These are phyloP conservation scores for Rhodamnia argentea DNA, from an alignment of 345 rosid species.

Conservation along the genomic window DNA sequence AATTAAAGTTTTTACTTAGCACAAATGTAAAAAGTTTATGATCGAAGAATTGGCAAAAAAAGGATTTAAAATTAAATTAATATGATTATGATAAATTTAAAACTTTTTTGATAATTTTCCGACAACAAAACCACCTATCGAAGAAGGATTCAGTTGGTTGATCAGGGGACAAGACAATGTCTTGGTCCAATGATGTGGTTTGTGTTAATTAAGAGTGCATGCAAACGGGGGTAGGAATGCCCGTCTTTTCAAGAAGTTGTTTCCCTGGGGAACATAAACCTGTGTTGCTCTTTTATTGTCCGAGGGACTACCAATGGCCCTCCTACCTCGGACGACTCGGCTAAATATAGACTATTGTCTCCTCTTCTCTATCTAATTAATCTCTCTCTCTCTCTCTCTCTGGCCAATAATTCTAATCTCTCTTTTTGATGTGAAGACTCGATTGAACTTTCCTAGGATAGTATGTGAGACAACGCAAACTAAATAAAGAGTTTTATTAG, in stretches of 20 bases:
- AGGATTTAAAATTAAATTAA: no score
- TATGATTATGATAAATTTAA: no score
- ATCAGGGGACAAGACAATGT: slow-evolving; percentile 1
- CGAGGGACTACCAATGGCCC: not conserved
- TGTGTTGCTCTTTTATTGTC: not conserved
- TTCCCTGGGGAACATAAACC: slow-evolving; percentile 7
- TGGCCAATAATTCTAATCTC: not conserved
- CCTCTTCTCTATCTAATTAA: not conserved
- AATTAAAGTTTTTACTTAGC: no score
- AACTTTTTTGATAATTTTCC: no score
- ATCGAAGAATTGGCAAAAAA: no score
- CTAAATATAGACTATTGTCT: not conserved
- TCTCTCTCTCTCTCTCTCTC: not conserved
- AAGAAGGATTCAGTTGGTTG: not conserved
- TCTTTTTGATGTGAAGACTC: not conserved
- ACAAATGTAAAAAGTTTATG: no score
- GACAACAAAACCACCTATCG: not conserved
- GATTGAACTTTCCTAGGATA: not conserved
- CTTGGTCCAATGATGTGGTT: slow-evolving; percentile 1
- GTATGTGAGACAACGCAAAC: not conserved
- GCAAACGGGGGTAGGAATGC: not conserved
- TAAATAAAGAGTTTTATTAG: not conserved
- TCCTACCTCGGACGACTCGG: not conserved
- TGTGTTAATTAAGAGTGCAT: not conserved
- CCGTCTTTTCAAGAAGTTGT: slow-evolving; percentile 4